Evolutionary conservation across 2,329 filamentous ascomycete genomes (phyloP).

Genomic region (Penicillium sp.): DNA sequence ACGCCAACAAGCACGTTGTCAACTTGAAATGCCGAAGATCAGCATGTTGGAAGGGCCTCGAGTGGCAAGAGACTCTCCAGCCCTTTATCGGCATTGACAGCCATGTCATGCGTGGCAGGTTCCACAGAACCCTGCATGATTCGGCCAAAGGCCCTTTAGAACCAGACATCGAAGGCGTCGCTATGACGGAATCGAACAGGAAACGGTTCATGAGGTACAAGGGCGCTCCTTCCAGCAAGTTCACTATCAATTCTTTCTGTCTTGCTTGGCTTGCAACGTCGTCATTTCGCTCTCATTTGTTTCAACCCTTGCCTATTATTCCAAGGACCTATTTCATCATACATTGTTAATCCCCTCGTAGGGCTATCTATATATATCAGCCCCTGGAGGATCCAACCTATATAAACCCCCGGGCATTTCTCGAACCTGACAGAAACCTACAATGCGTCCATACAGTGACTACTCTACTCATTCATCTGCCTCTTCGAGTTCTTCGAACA

Average conservation of each 20-base stretch:
- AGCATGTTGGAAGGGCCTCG: not conserved
- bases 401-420: slow-evolving; percentile 10
- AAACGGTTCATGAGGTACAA: slow-evolving; percentile 1
- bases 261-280: not conserved
- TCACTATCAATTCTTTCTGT: slow-evolving; percentile 7
- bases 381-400: not conserved
- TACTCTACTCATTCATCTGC: slow-evolving; percentile 33
- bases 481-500: slow-evolving; percentile 32
- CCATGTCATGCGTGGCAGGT: slow-evolving; percentile 53
- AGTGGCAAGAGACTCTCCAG: slow-evolving; percentile 3
- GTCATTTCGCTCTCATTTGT: slow-evolving; percentile 12
- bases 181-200: slow-evolving; percentile 22
- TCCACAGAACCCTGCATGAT: slow-evolving; percentile 14
- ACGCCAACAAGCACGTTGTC: not conserved
- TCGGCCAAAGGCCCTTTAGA: slow-evolving; percentile 8
- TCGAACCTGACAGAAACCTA: not conserved
- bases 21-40: slow-evolving; percentile 1
- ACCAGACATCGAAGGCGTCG: slow-evolving; percentile 14
- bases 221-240: slow-evolving; percentile 1
- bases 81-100: slow-evolving; percentile 3
- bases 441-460: slow-evolving; percentile 37
- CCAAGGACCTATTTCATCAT: slow-evolving; percentile 7
- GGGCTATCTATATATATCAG: slow-evolving; percentile 14
- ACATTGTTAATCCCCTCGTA: slow-evolving; percentile 5
- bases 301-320: not conserved